Evolutionary conservation across 1,284 basidiomycete species (phyloP).

Genomic region (Xerocomus minutiporus): DNA sequence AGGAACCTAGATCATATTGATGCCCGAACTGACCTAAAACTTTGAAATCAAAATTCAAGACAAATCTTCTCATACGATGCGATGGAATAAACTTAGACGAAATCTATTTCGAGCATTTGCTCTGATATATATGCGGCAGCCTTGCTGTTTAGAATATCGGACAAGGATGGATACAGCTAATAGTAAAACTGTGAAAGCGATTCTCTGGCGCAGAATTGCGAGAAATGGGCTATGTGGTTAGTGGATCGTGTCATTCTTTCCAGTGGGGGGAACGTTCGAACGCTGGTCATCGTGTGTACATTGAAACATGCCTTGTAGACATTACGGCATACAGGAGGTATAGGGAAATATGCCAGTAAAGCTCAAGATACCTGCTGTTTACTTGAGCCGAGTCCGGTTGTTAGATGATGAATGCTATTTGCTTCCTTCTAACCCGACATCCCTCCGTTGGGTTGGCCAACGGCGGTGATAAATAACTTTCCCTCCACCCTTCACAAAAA

Average conservation of each 20-base stretch:
- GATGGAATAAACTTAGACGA: neutral
- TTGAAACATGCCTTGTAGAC: neutral
- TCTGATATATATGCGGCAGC: neutral
- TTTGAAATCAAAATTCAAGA: neutral
- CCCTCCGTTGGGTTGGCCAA: constrained; percentile 2
- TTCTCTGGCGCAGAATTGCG: too few relatives aligned
- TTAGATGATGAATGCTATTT: neutral
- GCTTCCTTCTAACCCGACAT: neutral
- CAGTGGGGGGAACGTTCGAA: too few relatives aligned
- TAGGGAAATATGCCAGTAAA: neutral
- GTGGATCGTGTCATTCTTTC: too few relatives aligned
- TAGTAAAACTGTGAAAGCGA: too few relatives aligned
- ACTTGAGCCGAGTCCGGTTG: neutral
- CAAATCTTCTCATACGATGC: too few relatives aligned
- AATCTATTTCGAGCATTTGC: too few relatives aligned
- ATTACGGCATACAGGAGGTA: neutral
- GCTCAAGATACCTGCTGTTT: neutral
- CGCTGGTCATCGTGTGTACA: too few relatives aligned
- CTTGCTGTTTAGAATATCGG: neutral
- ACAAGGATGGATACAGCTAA: neutral
- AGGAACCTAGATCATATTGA: too few relatives aligned
- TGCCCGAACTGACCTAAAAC: neutral
- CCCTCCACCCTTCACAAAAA: constrained; percentile 45
- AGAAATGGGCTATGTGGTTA: too few relatives aligned
- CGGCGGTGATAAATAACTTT: neutral